Evolutionary conservation across 768 basidiomycete genomes (phyloP).

Genomic region (Mycena leptocephala): DNA sequence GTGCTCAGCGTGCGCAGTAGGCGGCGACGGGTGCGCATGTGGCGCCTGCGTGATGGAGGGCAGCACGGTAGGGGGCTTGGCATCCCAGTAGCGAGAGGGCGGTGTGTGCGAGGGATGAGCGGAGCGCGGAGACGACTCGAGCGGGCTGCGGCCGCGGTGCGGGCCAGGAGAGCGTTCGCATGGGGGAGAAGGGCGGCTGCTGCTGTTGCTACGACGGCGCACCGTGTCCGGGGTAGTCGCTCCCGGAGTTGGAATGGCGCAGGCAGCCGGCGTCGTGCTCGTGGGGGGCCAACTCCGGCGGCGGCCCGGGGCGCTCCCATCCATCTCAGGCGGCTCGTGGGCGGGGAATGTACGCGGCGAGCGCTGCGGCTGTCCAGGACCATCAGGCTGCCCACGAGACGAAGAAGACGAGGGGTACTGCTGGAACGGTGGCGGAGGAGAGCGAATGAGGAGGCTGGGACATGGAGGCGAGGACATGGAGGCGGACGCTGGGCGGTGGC

Average conservation of each 20-base stretch:
- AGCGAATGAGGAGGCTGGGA: slow-evolving; percentile 74
- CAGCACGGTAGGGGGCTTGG: too few relatives aligned
- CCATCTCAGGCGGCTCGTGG: slow-evolving; percentile 67
- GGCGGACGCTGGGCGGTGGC: slow-evolving; percentile 69
- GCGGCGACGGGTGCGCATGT: too few relatives aligned
- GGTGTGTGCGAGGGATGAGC: slow-evolving; percentile 55
- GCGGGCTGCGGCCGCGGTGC: slow-evolving; percentile 64
- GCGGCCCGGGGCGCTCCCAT: slow-evolving; percentile 76
- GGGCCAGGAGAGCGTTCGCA: slow-evolving; percentile 60
- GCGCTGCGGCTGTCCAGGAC: slow-evolving; percentile 69
- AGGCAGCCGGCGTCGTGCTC: slow-evolving; percentile 59
- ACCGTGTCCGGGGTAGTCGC: slow-evolving; percentile 53
- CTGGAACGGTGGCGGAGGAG: slow-evolving; percentile 66
- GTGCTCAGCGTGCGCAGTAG: too few relatives aligned
- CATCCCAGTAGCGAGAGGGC: slow-evolving; percentile 9
- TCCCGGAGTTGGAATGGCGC: slow-evolving; percentile 48
- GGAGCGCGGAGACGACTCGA: slow-evolving; percentile 75
- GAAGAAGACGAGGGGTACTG: slow-evolving; percentile 61
- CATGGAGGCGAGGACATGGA: too few relatives aligned
- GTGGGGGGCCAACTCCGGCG: slow-evolving; percentile 36
- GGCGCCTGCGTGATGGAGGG: too few relatives aligned
- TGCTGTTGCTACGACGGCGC: slow-evolving; percentile 47
- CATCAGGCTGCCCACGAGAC: slow-evolving; percentile 62
- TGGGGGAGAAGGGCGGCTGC: slow-evolving; percentile 53
- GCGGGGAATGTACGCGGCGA: slow-evolving; percentile 74